phyloP scores from a whole-genome alignment of 345 rosid species.

The Ricinus communis region DNA sequence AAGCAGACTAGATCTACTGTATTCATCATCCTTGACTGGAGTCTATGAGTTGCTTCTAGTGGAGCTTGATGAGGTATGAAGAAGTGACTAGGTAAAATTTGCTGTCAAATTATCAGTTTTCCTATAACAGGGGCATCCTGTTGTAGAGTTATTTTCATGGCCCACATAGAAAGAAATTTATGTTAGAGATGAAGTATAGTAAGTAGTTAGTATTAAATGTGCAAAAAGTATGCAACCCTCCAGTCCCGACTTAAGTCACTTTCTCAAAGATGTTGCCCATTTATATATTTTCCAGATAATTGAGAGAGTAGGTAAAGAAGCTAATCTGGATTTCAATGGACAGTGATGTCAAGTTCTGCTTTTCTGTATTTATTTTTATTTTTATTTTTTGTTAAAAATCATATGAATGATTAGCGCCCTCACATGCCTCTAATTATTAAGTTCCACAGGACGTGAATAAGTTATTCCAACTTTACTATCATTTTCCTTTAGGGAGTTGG shows the following conservation, averaged over 20 bases:
- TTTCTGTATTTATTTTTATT: no score
- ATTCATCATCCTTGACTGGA: no score
- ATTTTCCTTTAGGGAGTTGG: no score
- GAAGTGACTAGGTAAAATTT: neutral
- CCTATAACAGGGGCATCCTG: neutral
- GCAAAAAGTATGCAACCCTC: neutral
- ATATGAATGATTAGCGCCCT: neutral
- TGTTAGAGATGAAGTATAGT: neutral
- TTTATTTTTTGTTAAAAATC: no score
- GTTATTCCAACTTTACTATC: no score
- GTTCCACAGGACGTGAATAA: neutral
- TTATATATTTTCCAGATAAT: no score
- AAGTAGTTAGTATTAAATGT: neutral
- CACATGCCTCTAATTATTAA: neutral
- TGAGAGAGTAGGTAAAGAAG: conserved; percentile 11
- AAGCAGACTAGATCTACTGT: no score
- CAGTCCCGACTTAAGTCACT: neutral
- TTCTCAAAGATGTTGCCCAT: neutral
- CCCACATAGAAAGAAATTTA: neutral
- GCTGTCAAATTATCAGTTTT: neutral
- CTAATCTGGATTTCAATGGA: neutral
- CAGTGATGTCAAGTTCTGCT: conserved; percentile 18
- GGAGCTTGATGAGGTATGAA: no score
- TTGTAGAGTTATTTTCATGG: neutral
- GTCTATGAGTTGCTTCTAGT: no score